Evolutionary conservation across 2,329 filamentous ascomycete species (phyloP).

Genomic region (Diaporthe nobilis): DNA sequence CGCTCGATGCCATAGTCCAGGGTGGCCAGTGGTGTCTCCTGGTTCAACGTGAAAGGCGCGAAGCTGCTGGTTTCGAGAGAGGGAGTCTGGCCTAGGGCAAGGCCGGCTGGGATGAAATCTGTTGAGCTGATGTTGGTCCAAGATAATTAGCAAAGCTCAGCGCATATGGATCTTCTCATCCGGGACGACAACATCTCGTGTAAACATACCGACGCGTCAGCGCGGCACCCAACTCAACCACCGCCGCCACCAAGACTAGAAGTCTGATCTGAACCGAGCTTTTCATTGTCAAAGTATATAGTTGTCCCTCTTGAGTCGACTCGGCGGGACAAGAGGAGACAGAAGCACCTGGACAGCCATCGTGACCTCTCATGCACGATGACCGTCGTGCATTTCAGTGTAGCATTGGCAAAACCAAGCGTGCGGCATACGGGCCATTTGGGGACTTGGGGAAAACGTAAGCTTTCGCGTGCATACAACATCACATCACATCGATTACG

Average conservation of each 20-base stretch:
- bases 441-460: neutral
- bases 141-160: neutral
- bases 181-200: neutral
- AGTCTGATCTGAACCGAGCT: neutral
- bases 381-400: neutral
- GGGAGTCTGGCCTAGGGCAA: neutral
- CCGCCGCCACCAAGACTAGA: too few relatives aligned
- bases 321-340: neutral
- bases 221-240: neutral
- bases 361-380: neutral
- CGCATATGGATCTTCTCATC: neutral
- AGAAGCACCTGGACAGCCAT: neutral
- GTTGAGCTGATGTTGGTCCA: neutral
- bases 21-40: constrained; percentile 41
- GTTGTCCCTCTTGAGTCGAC: neutral
- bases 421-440: neutral
- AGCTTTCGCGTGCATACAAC: neutral
- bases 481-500: neutral
- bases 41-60: neutral
- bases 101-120: neutral
- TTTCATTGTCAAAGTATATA: neutral
- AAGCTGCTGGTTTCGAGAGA: neutral
- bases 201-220: neutral
- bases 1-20: constrained; percentile 52
- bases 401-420: neutral